A percentile compares a stretch with the other conserved stretches of the same genome.
Evolutionary conservation across 2,329 filamentous ascomycete genomes (phyloP).

Genomic region (Dothiorella sarmentorum): DNA sequence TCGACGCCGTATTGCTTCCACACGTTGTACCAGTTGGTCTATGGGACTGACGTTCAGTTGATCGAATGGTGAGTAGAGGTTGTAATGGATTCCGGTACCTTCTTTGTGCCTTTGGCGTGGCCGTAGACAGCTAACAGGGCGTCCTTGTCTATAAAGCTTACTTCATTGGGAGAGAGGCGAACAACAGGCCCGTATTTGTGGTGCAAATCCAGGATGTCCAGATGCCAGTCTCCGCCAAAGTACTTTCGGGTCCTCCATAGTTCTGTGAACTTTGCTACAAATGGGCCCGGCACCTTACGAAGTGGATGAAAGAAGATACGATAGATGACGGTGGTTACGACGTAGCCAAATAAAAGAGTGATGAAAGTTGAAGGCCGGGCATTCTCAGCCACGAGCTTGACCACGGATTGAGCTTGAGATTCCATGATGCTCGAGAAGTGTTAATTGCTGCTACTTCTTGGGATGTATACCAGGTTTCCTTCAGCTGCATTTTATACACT

Average conservation of each 20-base stretch:
- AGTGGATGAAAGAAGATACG: constrained; percentile 44
- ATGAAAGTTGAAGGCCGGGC: neutral
- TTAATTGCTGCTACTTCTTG: too few relatives aligned
- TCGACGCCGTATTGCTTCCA: neutral
- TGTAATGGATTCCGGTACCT: too few relatives aligned
- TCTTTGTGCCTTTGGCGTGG: constrained; percentile 27
- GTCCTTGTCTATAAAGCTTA: constrained; percentile 43
- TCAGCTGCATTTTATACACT: too few relatives aligned
- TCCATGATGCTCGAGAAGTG: too few relatives aligned
- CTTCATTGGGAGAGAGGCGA: constrained; percentile 39
- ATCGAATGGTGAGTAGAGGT: too few relatives aligned
- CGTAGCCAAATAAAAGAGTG: constrained; percentile 13
- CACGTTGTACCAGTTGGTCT: neutral
- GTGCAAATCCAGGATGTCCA: constrained; percentile 36
- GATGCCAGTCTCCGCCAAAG: constrained; percentile 24
- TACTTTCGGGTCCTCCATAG: neutral
- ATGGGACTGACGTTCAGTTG: neutral
- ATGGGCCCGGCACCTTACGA: constrained; percentile 42
- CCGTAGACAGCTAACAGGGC: constrained; percentile 33
- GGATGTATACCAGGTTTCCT: too few relatives aligned
- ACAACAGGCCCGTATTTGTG: constrained; percentile 42
- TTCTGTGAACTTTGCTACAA: constrained; percentile 28
- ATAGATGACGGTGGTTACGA: constrained; percentile 29
- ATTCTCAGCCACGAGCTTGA: neutral
- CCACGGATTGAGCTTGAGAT: too few relatives aligned